These are phyloP conservation scores for Malus orientalis DNA, from an alignment of 306 rosid species.

Conservation along the genomic window DNA sequence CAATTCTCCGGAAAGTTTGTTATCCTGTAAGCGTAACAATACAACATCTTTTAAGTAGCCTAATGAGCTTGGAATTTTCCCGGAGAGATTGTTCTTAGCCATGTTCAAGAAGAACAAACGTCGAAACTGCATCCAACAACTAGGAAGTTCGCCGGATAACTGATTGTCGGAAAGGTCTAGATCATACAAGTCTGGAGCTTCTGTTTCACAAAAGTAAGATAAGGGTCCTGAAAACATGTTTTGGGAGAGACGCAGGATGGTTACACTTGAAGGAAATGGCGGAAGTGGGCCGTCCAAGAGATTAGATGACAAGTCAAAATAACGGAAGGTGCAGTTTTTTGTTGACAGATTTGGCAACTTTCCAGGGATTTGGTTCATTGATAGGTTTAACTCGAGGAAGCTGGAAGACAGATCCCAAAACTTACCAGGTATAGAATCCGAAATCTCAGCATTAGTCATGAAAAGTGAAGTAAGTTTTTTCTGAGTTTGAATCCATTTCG, in stretches of 20 bases:
- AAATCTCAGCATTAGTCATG: constrained; percentile 3
- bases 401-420: constrained; percentile 14
- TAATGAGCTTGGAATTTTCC: constrained; percentile 5
- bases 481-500: constrained; percentile 32
- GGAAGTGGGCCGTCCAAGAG: constrained; percentile 13
- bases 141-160: background rate
- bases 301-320: constrained; percentile 18
- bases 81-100: constrained; percentile 4
- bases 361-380: constrained; percentile 17
- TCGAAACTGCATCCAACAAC: constrained; percentile 1
- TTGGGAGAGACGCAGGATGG: background rate
- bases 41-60: background rate
- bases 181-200: background rate
- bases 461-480: background rate
- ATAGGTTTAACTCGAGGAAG: background rate
- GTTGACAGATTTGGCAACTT: constrained; percentile 5
- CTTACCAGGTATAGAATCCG: constrained; percentile 7
- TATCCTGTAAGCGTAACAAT: background rate
- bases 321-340: background rate
- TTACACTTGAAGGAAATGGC: background rate
- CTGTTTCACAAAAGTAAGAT: background rate
- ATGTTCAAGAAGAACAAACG: background rate
- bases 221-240: constrained; percentile 5
- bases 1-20: constrained; percentile 13
- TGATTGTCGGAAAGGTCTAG: constrained; percentile 20